Percentiles rank a stretch among this genome's conserved stretches.
These are phyloP conservation scores for Lasiodiplodia citricola DNA, from an alignment of 2,329 filamentous ascomycete genomes.

Conservation along the genomic window DNA sequence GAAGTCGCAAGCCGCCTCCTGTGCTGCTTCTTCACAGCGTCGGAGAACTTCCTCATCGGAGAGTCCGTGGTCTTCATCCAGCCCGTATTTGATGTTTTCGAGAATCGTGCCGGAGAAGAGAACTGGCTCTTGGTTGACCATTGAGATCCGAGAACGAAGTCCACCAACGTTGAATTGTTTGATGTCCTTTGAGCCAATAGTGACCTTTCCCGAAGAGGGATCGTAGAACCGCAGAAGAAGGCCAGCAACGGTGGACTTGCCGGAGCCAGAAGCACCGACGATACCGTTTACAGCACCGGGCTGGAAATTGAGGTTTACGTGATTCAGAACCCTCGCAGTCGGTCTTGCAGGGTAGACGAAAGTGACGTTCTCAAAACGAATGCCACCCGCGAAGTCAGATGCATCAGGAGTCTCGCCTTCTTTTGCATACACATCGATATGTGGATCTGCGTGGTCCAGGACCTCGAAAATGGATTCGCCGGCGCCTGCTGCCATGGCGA, in stretches of 20 bases:
- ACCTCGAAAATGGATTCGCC: constrained; percentile 53
- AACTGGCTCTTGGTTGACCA: constrained; percentile 42
- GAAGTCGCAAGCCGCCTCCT: constrained; percentile 68
- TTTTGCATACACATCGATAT: constrained; percentile 47
- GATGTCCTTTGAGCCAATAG: constrained; percentile 42
- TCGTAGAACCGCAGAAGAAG: constrained; percentile 50
- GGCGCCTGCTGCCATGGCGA: constrained; percentile 59
- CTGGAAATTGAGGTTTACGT: constrained; percentile 42
- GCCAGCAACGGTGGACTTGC: constrained; percentile 52
- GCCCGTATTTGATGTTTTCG: constrained; percentile 43
- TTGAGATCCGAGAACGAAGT: constrained; percentile 39
- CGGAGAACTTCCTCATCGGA: constrained; percentile 57
- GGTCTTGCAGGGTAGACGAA: constrained; percentile 54
- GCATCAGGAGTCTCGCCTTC: constrained; percentile 33
- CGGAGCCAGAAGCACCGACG: constrained; percentile 52
- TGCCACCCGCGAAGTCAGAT: constrained; percentile 36
- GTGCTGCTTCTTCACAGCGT: constrained; percentile 62
- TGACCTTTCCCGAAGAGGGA: constrained; percentile 37
- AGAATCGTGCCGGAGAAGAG: constrained; percentile 44
- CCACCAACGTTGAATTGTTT: constrained; percentile 38
- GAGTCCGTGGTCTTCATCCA: constrained; percentile 51
- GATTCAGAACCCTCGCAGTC: constrained; percentile 46
- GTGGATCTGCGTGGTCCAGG: constrained; percentile 46
- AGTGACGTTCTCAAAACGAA: constrained; percentile 50
- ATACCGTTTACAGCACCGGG: constrained; percentile 51